Conservation (phyloP, 1,284 basidiomycete species). For the Cutaneotrichosporon sp. region DNA sequence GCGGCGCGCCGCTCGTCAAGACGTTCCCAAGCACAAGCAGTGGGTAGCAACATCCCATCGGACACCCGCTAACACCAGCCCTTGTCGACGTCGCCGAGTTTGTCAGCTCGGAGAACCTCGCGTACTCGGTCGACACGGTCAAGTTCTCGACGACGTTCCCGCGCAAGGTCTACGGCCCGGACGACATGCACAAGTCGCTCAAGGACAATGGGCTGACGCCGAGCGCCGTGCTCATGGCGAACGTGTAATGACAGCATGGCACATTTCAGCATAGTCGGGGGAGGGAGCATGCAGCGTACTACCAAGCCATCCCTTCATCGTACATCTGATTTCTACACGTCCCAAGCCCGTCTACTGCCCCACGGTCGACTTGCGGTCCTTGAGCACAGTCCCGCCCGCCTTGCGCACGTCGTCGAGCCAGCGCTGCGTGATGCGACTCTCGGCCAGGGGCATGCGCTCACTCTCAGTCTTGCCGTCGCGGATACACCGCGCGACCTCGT, state of each 20-base stretch:
- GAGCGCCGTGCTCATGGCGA: conserved; percentile 50
- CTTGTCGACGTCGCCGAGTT: conserved; percentile 83
- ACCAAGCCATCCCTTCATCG: not conserved
- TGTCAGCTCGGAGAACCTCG: conserved; percentile 69
- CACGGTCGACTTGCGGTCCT: conserved; percentile 33
- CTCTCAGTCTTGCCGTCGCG: conserved; percentile 75
- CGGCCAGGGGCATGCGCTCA: conserved; percentile 69
- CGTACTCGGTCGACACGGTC: conserved; percentile 72
- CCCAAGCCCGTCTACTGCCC: conserved; percentile 25
- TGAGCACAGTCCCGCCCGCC: conserved; percentile 39
- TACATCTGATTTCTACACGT: no score
- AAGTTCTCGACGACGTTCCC: conserved; percentile 78
- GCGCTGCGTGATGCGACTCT: conserved; percentile 74
- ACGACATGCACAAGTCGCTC: conserved; percentile 50
- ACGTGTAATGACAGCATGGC: conserved; percentile 5
- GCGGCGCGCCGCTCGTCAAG: conserved; percentile 75
- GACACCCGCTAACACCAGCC: conserved; percentile 55
- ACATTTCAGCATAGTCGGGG: not conserved
- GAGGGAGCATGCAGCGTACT: not conserved
- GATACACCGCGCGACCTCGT: conserved; percentile 76
- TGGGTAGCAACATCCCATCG: conserved; percentile 27
- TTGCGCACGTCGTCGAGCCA: conserved; percentile 74
- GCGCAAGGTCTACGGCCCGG: conserved; percentile 56
- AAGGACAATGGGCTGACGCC: conserved; percentile 54
- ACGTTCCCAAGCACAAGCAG: conserved; percentile 72